phyloP scores from a whole-genome alignment of 495 filamentous ascomycete species.

The Peziza echinospora region DNA sequence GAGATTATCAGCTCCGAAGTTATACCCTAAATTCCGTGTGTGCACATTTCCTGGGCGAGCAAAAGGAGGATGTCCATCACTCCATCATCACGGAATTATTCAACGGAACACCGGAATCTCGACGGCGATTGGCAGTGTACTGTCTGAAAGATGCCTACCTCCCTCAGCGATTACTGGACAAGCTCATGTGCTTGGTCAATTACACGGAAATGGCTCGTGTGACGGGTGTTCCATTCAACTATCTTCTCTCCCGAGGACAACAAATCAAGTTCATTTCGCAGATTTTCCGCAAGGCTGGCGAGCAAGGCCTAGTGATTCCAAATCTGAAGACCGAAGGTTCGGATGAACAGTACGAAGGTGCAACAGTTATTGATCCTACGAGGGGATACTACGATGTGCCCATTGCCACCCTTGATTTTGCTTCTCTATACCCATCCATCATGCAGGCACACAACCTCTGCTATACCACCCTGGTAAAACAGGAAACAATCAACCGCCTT shows the following conservation, averaged over 20 bases:
- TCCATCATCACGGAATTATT: conserved; percentile 98
- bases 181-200: conserved; percentile 90
- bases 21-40: conserved; percentile 96
- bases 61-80: conserved; percentile 97
- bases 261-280: conserved; percentile 97
- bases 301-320: conserved; percentile 82
- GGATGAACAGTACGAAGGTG: conserved; percentile 87
- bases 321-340: conserved; percentile 42
- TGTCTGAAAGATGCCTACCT: conserved; percentile 96
- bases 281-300: conserved; percentile 79
- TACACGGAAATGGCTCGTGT: conserved; percentile 99
- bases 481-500: conserved; percentile 50
- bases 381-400: conserved; percentile 85
- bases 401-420: conserved; percentile 95
- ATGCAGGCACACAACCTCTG: conserved; percentile 98
- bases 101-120: conserved; percentile 80
- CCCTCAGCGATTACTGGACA: conserved; percentile 87
- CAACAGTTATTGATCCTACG: conserved; percentile 89
- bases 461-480: conserved; percentile 85
- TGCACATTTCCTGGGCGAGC: conserved; percentile 87
- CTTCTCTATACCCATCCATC: conserved; percentile 92
- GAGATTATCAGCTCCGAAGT: conserved; percentile 83
- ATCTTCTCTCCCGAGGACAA: conserved; percentile 73
- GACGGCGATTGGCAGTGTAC: conserved; percentile 79
- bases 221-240: conserved; percentile 95